phyloP scores from a whole-genome alignment of 306 rosid species.

The Rosa lucieae region DNA sequence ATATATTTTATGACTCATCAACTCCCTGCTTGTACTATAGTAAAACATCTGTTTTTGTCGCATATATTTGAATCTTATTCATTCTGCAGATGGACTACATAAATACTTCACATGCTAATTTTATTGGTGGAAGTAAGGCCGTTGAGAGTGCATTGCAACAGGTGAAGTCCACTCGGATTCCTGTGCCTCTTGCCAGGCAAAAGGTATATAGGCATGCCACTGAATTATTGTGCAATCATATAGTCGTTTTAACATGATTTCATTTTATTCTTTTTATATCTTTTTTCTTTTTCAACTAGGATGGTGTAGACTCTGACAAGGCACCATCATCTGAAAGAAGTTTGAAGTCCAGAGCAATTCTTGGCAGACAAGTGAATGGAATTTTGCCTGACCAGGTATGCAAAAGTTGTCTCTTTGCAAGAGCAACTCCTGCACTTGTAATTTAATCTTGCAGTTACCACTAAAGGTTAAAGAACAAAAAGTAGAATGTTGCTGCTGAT shows the following conservation, averaged over 20 bases:
- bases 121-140: constrained; percentile 96
- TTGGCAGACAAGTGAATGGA: constrained; percentile 90
- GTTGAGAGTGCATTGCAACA: constrained; percentile 79
- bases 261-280: neutral
- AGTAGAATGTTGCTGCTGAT: neutral
- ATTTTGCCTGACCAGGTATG: constrained; percentile 77
- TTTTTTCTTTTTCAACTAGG: constrained; percentile 45
- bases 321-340: constrained; percentile 79
- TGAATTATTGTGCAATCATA: neutral
- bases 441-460: constrained; percentile 3
- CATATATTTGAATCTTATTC: constrained; percentile 1
- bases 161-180: constrained; percentile 64
- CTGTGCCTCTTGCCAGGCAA: constrained; percentile 58
- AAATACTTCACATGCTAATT: constrained; percentile 95
- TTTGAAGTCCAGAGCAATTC: constrained; percentile 61
- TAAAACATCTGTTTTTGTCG: neutral
- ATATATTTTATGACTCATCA: neutral
- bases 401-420: constrained; percentile 14
- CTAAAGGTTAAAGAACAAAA: neutral
- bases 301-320: constrained; percentile 75
- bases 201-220: constrained; percentile 48
- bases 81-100: constrained; percentile 92
- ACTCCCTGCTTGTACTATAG: neutral
- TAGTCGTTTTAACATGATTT: neutral
- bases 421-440: neutral